Base-by-base conservation (phyloP, 768 basidiomycete species). In the Mrakia frigida region DNA sequence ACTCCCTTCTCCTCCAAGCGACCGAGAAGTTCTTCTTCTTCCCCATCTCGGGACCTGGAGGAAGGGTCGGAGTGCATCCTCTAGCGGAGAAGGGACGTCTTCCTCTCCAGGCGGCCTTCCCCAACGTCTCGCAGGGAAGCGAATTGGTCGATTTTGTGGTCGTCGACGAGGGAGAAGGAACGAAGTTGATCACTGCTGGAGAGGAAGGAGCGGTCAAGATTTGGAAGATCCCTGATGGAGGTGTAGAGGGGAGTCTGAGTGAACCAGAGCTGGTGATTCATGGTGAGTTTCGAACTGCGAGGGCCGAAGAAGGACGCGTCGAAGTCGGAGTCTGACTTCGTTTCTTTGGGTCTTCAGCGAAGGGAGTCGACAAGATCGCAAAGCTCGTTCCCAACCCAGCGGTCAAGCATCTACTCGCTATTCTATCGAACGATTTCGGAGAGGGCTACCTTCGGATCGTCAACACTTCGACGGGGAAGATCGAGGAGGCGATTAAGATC, bases 21-120 rank as follows among this genome's bases (percentile, higher is more conserved):
- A 83, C 82, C 21, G 52, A 78, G 0, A 6, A 73, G 6, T 79
- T 80, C 60, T 78, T 84, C n/a, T 81, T 84, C 80, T 84, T 82
- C 79, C 84, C 84, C 18, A 80, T 84, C 50, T 80, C 82, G 21
- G 84, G 84, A 5, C 80, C 84, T 0, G 84, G 84, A 31, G 84
- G 84, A 2, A 74, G 83, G 31, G 75, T 85, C 41, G 82, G 80
- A 0, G 80, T 83, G 2, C 84, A 84, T 77, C 79, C 83, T 0
- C 43, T 83, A 35, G 37, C 70, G 1, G 78, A 80, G 52, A 84
- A 81, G 72, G 84, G 84, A 0, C 76, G 84, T 6, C 77, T 85
- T 70, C 78, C 81, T 1, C 76, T 77, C 21, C 74, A 80, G 4
- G 80, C 80, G 16, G 79, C 80, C 18, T 80, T 82, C 18, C 78